A percentile compares a stretch with the other conserved stretches of the same genome.
Evolutionary conservation across 345 rosid species (phyloP).

Genomic region (Rhodamnia argentea): DNA sequence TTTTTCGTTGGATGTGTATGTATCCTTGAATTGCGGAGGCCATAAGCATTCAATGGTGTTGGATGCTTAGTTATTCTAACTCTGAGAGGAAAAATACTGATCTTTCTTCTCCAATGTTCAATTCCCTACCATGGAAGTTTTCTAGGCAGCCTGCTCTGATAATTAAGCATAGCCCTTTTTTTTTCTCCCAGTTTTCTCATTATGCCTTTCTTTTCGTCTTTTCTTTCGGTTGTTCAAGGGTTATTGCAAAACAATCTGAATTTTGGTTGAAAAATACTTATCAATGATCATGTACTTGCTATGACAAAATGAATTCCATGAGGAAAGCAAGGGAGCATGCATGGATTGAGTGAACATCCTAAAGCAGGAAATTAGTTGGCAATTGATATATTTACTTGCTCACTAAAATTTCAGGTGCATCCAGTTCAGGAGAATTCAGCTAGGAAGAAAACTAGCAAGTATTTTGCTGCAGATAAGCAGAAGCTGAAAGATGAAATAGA

Average conservation of each 20-base stretch:
- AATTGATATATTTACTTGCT: not conserved
- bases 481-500: slow-evolving; percentile 51
- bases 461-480: slow-evolving; percentile 60
- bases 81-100: not conserved
- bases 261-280: not conserved
- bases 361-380: not conserved
- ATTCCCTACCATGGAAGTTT: not conserved
- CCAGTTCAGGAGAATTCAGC: slow-evolving; percentile 39
- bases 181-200: not conserved
- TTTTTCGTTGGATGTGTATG: not conserved
- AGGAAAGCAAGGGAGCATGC: not conserved
- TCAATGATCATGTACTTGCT: not conserved
- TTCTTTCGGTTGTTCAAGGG: not conserved
- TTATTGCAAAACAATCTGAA: not conserved
- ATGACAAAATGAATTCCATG: not conserved
- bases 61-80: not conserved
- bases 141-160: not conserved
- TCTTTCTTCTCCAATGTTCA: not conserved
- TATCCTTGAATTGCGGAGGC: not conserved
- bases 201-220: not conserved
- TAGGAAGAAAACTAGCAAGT: slow-evolving; percentile 91
- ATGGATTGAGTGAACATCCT: not conserved
- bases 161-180: not conserved
- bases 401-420: slow-evolving; percentile 16
- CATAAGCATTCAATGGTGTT: not conserved